Percentiles rank a stretch among this genome's conserved stretches.
Evolutionary conservation across 257 asterid genomes (phyloP).

Genomic region (Fraxinus quadrangulata): DNA sequence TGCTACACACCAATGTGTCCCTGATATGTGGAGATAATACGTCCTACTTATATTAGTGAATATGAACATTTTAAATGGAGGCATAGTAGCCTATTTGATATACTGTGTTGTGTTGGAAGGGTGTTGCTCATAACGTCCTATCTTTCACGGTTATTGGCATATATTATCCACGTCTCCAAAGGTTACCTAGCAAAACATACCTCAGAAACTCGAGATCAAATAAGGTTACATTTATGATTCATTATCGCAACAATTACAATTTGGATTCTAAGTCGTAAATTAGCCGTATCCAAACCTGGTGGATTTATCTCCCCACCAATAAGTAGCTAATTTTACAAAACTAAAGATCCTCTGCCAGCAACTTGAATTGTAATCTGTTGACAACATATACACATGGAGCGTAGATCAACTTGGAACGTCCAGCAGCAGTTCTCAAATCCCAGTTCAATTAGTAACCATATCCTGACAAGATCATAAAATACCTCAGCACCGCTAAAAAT

Average conservation of each 20-base stretch:
- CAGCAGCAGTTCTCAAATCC: constrained; percentile 2
- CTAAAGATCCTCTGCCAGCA: constrained; percentile 9
- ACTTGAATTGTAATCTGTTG: neutral
- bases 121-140: too few relatives aligned
- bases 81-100: too few relatives aligned
- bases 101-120: too few relatives aligned
- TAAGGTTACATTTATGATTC: constrained; percentile 6
- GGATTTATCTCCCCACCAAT: constrained; percentile 24
- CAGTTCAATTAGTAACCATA: constrained; percentile 59
- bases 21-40: too few relatives aligned
- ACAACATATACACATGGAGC: neutral
- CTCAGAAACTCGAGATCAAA: neutral
- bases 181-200: too few relatives aligned
- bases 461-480: constrained; percentile 41
- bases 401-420: constrained; percentile 6
- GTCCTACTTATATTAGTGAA: too few relatives aligned
- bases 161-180: too few relatives aligned
- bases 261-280: constrained; percentile 11
- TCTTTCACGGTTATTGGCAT: too few relatives aligned
- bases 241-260: neutral
- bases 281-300: constrained; percentile 34
- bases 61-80: too few relatives aligned
- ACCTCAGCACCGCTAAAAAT: neutral
- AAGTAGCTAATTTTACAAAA: constrained; percentile 47
- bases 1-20: too few relatives aligned